Evolutionary conservation across 768 basidiomycete species (phyloP).

Genomic region (Tricholoma sp.): DNA sequence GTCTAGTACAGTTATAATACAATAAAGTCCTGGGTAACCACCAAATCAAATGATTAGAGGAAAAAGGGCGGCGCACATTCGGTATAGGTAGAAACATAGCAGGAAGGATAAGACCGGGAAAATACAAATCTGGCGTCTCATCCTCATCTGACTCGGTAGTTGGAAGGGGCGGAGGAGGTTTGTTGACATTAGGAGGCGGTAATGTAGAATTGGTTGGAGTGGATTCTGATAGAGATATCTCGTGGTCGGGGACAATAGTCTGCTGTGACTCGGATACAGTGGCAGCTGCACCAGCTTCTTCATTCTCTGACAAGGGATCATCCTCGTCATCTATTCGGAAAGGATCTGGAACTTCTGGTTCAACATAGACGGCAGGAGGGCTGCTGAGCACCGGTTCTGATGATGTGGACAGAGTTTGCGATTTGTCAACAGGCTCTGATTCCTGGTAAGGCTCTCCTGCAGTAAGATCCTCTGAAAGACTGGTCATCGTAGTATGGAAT

Average conservation of each 20-base stretch:
- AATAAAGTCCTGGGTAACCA: constrained; percentile 51
- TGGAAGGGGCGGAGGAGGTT: constrained; percentile 44
- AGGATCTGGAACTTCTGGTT: constrained; percentile 52
- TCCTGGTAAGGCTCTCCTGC: not conserved
- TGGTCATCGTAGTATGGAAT: not conserved
- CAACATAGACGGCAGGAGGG: constrained; percentile 28
- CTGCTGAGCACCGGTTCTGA: constrained; percentile 18
- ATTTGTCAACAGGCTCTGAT: not conserved
- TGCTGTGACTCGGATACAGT: constrained; percentile 25
- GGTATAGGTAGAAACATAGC: constrained; percentile 88
- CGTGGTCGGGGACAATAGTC: constrained; percentile 32
- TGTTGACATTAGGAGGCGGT: constrained; percentile 42
- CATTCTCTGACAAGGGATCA: constrained; percentile 23
- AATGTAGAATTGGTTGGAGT: constrained; percentile 20
- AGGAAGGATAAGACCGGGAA: constrained; percentile 65
- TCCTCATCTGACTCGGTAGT: constrained; percentile 45
- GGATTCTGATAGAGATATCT: constrained; percentile 37
- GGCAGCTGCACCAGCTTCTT: constrained; percentile 30
- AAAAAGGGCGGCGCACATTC: constrained; percentile 66
- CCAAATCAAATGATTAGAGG: constrained; percentile 49
- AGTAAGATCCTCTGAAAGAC: not conserved
- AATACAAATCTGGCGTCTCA: constrained; percentile 52
- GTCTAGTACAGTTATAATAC: constrained; percentile 58
- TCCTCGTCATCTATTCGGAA: constrained; percentile 59
- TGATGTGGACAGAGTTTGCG: not conserved